phyloP scores from a whole-genome alignment of 331 rosid species.

The Dryas integrifolia region DNA sequence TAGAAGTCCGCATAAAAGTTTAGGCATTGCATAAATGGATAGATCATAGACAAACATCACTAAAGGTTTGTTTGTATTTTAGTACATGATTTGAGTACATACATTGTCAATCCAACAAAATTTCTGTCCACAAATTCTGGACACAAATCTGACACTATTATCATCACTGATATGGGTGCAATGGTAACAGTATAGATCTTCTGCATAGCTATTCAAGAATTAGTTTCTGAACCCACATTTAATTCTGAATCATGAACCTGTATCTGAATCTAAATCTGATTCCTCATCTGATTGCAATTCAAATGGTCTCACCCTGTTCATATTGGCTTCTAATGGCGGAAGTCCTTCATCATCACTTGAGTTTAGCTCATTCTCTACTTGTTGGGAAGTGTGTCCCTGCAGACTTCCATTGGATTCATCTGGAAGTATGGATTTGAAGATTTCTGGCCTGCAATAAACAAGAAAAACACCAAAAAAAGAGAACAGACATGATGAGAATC shows the following conservation, averaged over 20 bases:
- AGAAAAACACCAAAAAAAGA: not conserved
- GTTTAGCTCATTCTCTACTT: constrained; percentile 41
- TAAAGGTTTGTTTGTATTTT: not conserved
- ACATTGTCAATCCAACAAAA: not conserved
- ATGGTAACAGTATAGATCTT: not conserved
- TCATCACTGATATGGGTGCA: not conserved
- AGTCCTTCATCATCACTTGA: constrained; percentile 60
- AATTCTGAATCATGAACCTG: not conserved
- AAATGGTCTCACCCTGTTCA: constrained; percentile 63
- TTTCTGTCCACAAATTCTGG: not conserved
- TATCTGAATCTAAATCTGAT: constrained; percentile 53
- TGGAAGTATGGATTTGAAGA: constrained; percentile 44
- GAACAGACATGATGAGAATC: too few species aligned
- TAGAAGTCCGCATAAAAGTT: not conserved
- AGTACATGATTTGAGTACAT: not conserved
- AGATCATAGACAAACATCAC: not conserved
- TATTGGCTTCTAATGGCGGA: constrained; percentile 86
- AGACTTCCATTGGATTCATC: constrained; percentile 38
- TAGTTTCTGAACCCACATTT: constrained; percentile 2
- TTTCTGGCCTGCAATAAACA: constrained; percentile 61
- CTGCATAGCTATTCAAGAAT: constrained; percentile 33
- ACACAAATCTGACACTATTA: not conserved
- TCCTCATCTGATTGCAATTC: constrained; percentile 45
- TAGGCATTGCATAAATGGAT: not conserved
- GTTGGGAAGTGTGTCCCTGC: constrained; percentile 32